Evolutionary conservation across 352 stramenopile genomes (phyloP).

Genomic region (Phytophthora foliorum): DNA sequence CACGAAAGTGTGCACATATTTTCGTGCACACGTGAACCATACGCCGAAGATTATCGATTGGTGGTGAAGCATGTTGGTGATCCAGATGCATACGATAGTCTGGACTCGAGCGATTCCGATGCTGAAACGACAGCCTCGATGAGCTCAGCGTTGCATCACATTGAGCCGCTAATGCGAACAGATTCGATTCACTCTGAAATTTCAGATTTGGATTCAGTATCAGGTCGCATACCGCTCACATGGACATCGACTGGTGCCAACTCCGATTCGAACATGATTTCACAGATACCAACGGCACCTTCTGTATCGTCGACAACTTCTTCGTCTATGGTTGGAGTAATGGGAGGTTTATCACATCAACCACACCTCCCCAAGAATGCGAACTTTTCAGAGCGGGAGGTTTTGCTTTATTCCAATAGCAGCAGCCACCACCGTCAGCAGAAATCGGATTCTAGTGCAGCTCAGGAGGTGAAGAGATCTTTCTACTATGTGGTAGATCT

Average conservation of each 20-base stretch:
- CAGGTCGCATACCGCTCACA: conserved; percentile 43
- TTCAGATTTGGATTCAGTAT: conserved; percentile 72
- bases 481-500: conserved; percentile 85
- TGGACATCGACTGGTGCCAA: conserved; percentile 47
- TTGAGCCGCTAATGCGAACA: conserved; percentile 48
- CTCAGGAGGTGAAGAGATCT: conserved; percentile 50
- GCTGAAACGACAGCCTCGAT: conserved; percentile 48
- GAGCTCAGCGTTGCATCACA: conserved; percentile 46
- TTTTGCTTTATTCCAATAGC: conserved; percentile 58
- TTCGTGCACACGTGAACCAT: conserved; percentile 7
- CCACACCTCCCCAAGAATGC: conserved; percentile 25
- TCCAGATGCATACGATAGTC: conserved; percentile 23
- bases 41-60: conserved; percentile 37
- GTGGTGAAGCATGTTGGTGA: conserved; percentile 35
- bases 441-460: conserved; percentile 13
- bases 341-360: conserved; percentile 26
- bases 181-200: conserved; percentile 82
- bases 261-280: conserved; percentile 46
- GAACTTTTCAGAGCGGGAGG: conserved; percentile 64
- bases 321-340: conserved; percentile 36
- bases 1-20: conserved; percentile 15
- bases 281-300: conserved; percentile 27
- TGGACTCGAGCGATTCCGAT: conserved; percentile 49
- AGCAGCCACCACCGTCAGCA: conserved; percentile 27
- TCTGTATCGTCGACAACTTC: conserved; percentile 47